phyloP scores from a whole-genome alignment of 257 asterid genomes.

The Solanum peruvianum region DNA sequence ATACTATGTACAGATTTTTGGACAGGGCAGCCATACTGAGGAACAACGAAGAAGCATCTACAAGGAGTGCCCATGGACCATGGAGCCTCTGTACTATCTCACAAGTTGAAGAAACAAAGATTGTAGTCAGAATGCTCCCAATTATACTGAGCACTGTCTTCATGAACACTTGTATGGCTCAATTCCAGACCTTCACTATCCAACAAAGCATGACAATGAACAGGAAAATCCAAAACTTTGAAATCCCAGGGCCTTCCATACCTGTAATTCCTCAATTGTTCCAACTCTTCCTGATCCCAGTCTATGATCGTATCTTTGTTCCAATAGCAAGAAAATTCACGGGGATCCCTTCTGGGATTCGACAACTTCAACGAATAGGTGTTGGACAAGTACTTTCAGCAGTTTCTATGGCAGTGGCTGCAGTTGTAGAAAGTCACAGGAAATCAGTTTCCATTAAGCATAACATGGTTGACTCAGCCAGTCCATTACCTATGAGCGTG shows the following conservation, averaged over 20 bases:
- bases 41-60: conserved; percentile 2
- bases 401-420: neutral
- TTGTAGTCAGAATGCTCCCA: conserved; percentile 55
- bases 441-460: conserved; percentile 32
- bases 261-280: conserved; percentile 44
- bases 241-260: conserved; percentile 56
- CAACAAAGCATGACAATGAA: conserved; percentile 62
- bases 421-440: neutral
- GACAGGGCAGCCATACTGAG: conserved; percentile 44
- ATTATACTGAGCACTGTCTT: conserved; percentile 55
- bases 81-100: conserved; percentile 53
- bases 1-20: conserved; percentile 26
- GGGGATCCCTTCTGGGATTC: conserved; percentile 6
- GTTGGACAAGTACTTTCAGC: neutral
- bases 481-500: conserved; percentile 43
- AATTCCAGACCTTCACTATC: conserved; percentile 63
- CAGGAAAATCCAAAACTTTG: conserved; percentile 35
- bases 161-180: conserved; percentile 76
- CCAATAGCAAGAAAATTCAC: conserved; percentile 6
- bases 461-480: conserved; percentile 41
- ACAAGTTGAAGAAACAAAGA: conserved; percentile 70
- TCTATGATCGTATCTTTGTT: conserved; percentile 10
- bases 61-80: conserved; percentile 3
- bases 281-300: conserved; percentile 13
- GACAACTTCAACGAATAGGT: conserved; percentile 10